A percentile compares a stretch with the other conserved stretches of the same genome.
Evolutionary conservation across 2,329 filamentous ascomycete genomes (phyloP).

Genomic region (Aspergillus ustus): DNA sequence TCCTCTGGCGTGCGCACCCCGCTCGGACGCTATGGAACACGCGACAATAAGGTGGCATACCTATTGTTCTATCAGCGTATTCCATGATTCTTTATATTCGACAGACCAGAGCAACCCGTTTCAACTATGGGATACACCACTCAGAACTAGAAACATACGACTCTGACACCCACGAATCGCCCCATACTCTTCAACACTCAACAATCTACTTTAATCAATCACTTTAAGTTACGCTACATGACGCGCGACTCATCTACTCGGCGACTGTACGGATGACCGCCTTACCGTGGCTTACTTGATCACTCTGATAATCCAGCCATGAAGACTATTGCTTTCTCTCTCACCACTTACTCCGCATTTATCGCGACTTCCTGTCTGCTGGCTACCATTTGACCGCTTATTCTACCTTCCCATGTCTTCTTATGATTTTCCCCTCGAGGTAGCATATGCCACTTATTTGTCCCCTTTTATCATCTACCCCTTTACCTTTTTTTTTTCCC

Average conservation of each 20-base stretch:
- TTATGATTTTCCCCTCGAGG: conserved; percentile 2
- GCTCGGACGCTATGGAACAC: conserved; percentile 64
- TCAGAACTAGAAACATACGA: neutral
- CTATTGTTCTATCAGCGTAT: conserved; percentile 92
- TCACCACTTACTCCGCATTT: neutral
- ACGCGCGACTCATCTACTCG: neutral
- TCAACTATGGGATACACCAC: neutral
- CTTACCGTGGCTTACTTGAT: neutral
- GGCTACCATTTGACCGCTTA: neutral
- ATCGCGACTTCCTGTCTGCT: neutral
- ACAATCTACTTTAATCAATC: neutral
- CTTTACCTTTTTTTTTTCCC: conserved; percentile 6
- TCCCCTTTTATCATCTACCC: conserved; percentile 6
- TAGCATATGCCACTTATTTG: conserved; percentile 10
- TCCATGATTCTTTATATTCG: conserved; percentile 26
- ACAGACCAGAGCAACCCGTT: neutral
- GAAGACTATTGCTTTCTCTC: neutral
- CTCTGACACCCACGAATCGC: neutral
- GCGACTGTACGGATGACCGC: neutral
- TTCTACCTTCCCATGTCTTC: conserved; percentile 3
- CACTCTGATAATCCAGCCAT: neutral
- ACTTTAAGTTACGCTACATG: neutral
- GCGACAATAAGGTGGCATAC: conserved; percentile 97
- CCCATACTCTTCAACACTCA: neutral
- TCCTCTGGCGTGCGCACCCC: conserved; percentile 61